Evolutionary conservation across 1,284 basidiomycete species (phyloP).

Genomic region (Grifola frondosa): DNA sequence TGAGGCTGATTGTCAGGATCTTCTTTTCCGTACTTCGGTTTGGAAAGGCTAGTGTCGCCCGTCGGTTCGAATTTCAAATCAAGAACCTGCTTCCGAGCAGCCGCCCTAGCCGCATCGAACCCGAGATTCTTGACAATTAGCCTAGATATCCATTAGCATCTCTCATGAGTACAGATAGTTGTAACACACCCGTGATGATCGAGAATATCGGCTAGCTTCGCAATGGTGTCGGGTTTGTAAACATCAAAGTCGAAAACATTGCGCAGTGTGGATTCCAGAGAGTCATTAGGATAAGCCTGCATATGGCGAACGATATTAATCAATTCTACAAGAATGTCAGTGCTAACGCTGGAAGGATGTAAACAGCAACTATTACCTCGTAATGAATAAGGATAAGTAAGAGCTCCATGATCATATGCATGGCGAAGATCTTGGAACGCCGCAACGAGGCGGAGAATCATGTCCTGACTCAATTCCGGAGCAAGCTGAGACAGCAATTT

Average conservation of each 20-base stretch:
- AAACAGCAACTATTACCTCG: constrained; percentile 42
- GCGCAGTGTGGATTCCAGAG: constrained; percentile 52
- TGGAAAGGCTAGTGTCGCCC: constrained; percentile 42
- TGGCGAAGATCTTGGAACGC: constrained; percentile 61
- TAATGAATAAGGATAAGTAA: constrained; percentile 66
- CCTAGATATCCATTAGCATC: constrained; percentile 29
- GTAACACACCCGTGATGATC: constrained; percentile 52
- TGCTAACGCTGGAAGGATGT: neutral
- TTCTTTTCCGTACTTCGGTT: constrained; percentile 60
- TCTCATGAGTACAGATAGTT: too few relatives aligned
- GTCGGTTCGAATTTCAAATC: constrained; percentile 59
- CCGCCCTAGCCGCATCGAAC: constrained; percentile 53
- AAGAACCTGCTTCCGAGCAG: constrained; percentile 46
- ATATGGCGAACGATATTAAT: constrained; percentile 65
- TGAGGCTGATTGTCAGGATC: constrained; percentile 55
- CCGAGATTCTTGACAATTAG: constrained; percentile 53
- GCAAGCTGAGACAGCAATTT: constrained; percentile 59
- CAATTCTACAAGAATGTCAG: constrained; percentile 42
- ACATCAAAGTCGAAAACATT: constrained; percentile 72
- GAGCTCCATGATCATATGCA: constrained; percentile 53
- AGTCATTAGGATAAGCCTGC: constrained; percentile 56
- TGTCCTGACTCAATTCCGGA: constrained; percentile 54
- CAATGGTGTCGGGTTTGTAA: constrained; percentile 61
- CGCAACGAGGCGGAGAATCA: constrained; percentile 54
- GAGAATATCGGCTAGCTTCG: constrained; percentile 55